phyloP scores from a whole-genome alignment of 441 rosid genomes.

The Adansonia madagascariensis region DNA sequence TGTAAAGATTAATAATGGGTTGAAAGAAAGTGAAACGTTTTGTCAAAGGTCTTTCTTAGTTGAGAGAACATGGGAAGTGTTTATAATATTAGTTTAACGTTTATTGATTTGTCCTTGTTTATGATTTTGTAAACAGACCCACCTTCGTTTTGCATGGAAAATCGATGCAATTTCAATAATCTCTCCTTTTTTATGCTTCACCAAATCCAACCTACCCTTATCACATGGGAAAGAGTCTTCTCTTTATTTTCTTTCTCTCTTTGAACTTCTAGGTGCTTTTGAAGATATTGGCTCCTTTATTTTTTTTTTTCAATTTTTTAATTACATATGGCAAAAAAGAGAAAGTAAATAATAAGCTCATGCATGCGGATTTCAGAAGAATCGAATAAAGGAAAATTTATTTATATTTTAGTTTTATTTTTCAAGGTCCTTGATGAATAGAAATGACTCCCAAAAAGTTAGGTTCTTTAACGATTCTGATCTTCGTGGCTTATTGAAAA shows the following conservation, averaged over 20 bases:
- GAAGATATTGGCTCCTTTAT: slow-evolving; percentile 4
- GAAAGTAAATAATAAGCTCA: slow-evolving; percentile 6
- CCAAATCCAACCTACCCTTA: slow-evolving; percentile 31
- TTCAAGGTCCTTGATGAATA: background rate
- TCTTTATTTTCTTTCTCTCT: background rate
- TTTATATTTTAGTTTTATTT: background rate
- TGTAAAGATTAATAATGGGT: background rate
- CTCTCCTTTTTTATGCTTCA: slow-evolving; percentile 27
- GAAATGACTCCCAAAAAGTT: background rate
- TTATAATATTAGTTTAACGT: slow-evolving; percentile 23
- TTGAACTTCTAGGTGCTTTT: background rate
- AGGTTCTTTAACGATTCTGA: background rate
- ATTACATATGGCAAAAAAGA: no score
- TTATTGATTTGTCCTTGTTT: slow-evolving; percentile 22
- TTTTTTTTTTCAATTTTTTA: background rate
- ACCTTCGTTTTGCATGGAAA: slow-evolving; percentile 39
- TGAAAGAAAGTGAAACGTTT: background rate
- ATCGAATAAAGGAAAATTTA: background rate
- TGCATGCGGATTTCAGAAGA: slow-evolving; percentile 9
- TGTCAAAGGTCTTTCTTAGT: background rate
- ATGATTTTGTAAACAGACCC: slow-evolving; percentile 31
- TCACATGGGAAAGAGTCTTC: slow-evolving; percentile 32
- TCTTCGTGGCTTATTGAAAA: background rate
- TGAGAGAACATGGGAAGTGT: slow-evolving; percentile 36
- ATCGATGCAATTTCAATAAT: slow-evolving; percentile 28